phyloP scores from a whole-genome alignment of 805 yeast genomes.

The Suhomyces xylopsoci region DNA sequence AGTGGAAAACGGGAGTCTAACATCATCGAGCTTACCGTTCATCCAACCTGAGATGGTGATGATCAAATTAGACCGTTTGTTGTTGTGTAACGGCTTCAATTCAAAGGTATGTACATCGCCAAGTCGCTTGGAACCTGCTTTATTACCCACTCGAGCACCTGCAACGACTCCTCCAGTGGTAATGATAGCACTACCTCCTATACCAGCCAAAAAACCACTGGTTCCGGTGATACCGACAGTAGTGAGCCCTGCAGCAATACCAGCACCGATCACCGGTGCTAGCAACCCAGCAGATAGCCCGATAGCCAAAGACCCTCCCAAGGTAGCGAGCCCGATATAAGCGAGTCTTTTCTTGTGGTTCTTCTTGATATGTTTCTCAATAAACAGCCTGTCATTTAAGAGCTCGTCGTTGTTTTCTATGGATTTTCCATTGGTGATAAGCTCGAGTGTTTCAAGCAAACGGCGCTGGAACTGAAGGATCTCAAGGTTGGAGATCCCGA shows the following conservation, averaged over 20 bases:
- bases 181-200: slow-evolving; percentile 93
- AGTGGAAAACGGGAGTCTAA: slow-evolving; percentile 91
- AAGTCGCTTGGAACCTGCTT: slow-evolving; percentile 80
- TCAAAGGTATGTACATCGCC: slow-evolving; percentile 95
- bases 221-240: slow-evolving; percentile 96
- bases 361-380: slow-evolving; percentile 67
- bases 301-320: slow-evolving; percentile 91
- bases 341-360: slow-evolving; percentile 67
- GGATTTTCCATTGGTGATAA: slow-evolving; percentile 53
- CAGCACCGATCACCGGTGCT: slow-evolving; percentile 98
- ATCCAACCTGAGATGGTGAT: slow-evolving; percentile 97
- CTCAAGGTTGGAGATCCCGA: slow-evolving; percentile 64
- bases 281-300: slow-evolving; percentile 93
- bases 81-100: slow-evolving; percentile 87
- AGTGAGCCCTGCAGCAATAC: slow-evolving; percentile 93
- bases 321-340: slow-evolving; percentile 90
- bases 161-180: slow-evolving; percentile 88
- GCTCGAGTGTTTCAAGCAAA: slow-evolving; percentile 83
- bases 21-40: slow-evolving; percentile 93
- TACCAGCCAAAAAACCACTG: slow-evolving; percentile 87
- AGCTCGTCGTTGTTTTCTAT: slow-evolving; percentile 68
- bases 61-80: slow-evolving; percentile 80
- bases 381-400: slow-evolving; percentile 72
- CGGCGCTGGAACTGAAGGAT: slow-evolving; percentile 86
- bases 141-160: slow-evolving; percentile 85